Base-by-base conservation (phyloP, 2,329 filamentous ascomycete species). In the Didymella exigua region DNA sequence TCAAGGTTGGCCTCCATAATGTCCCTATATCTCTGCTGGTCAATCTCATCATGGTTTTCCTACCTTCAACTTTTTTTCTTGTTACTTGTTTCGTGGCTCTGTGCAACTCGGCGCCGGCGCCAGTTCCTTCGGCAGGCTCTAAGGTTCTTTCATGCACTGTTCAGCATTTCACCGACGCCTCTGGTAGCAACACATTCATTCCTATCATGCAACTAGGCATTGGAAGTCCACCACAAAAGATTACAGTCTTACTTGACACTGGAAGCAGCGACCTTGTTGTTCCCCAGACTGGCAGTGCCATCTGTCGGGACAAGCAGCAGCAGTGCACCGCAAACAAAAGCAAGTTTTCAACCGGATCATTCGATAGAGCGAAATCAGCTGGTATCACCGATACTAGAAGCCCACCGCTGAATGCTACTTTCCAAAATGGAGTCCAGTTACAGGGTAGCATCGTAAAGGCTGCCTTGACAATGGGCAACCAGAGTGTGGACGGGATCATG, bases 201-300 rank as follows among this genome's bases (percentile, higher is more conserved):
- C 40, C 40, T 14, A 19, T 18, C 16, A 43, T 43, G 40, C 16
- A 43, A 43, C 11, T 43, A 11, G 40, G 40, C 3, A 18, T 43
- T 7, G 40, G 40, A 3, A 43, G 5, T 14, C 40, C 40, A 19
- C 40, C 40, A 29, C 40, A 43, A 18, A 31, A 43, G 11, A 18
- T 43, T 11, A 43, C 26, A 14, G 40, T 43, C n/a, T 31, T 43
- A 23, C 40, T 46, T 9, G 43, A 46, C 13, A 46, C 43, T n/a
- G 43, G 43, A 18, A 46, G 43, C n/a, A 34, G 30, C 9, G 43
- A 46, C 14, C 43, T 46, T 13, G 19, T 46, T 2, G 18, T 46
- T 16, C 43, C 43, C 2, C 19, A 46, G 23, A 46, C 43, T 18
- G 31, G 31, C 27, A 46, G 43, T 27, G 14, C 14, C n/a, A 13